A percentile compares a stretch with the other conserved stretches of the same genome.
Conservation (phyloP, 345 rosid species). For the Sisymbrium irio region DNA sequence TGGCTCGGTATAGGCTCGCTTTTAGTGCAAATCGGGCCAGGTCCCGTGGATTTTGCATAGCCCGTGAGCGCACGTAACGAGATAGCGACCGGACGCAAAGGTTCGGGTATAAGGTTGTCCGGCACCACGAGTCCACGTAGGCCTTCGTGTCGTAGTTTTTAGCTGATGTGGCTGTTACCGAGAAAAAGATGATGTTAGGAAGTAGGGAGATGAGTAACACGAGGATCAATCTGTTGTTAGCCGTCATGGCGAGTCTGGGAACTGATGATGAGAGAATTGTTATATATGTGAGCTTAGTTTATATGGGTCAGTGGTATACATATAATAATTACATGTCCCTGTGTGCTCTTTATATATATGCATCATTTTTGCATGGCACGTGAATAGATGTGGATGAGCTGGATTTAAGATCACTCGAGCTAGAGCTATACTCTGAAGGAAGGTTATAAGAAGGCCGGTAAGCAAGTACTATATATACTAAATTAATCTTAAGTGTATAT, state of each 20-base stretch:
- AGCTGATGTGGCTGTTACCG: slow-evolving; percentile 17
- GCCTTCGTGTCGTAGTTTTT: slow-evolving; percentile 25
- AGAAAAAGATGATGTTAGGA: slow-evolving; percentile 16
- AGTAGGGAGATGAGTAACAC: slow-evolving; percentile 18
- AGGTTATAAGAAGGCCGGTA: slow-evolving; percentile 20
- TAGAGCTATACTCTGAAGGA: slow-evolving; percentile 26
- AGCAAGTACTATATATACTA: not conserved
- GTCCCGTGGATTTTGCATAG: slow-evolving; percentile 48
- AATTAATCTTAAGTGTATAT: not conserved
- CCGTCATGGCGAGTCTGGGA: slow-evolving; percentile 12
- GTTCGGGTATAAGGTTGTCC: slow-evolving; percentile 48
- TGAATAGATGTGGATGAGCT: slow-evolving; percentile 30
- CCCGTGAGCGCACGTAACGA: slow-evolving; percentile 37
- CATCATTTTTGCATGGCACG: slow-evolving; percentile 20
- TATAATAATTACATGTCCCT: not conserved
- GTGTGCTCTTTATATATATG: not conserved
- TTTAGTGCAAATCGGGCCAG: slow-evolving; percentile 60
- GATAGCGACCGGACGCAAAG: slow-evolving; percentile 58
- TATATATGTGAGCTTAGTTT: not conserved
- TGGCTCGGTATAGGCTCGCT: slow-evolving; percentile 60
- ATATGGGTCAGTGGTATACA: not conserved
- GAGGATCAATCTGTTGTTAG: slow-evolving; percentile 22
- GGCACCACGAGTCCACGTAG: slow-evolving; percentile 54
- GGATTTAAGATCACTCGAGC: slow-evolving; percentile 28
- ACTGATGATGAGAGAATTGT: not conserved